These are phyloP conservation scores for Lentinula raphanica DNA, from an alignment of 768 basidiomycete species.

Conservation along the genomic window DNA sequence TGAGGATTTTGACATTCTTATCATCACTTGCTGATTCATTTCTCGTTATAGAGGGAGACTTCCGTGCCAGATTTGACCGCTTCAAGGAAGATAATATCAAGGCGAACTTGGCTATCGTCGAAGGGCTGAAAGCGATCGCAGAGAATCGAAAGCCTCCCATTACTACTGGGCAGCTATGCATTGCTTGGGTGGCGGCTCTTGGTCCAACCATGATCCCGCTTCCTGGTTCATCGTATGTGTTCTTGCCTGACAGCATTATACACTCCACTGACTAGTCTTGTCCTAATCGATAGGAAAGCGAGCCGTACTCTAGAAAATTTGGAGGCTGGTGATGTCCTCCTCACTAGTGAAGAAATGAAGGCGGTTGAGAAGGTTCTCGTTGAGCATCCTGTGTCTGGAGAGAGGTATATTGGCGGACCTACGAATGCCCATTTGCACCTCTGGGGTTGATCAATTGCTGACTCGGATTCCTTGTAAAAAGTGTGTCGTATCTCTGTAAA, in stretches of 20 bases:
- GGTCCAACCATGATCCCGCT: constrained; percentile 44
- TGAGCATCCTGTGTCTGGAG: constrained; percentile 3
- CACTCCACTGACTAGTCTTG: background rate
- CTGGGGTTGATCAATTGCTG: constrained; percentile 2
- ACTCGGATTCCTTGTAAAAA: too few relatives aligned
- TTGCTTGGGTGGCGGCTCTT: constrained; percentile 38
- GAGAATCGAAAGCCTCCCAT: constrained; percentile 29
- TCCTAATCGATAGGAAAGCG: constrained; percentile 8
- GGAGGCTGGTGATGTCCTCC: constrained; percentile 27
- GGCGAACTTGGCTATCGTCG: constrained; percentile 40
- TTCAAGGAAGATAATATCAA: constrained; percentile 43
- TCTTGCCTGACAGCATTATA: too few relatives aligned
- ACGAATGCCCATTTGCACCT: background rate
- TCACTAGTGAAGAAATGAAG: constrained; percentile 1
- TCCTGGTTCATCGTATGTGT: constrained; percentile 33
- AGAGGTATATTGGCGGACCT: constrained; percentile 1
- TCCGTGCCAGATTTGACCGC: constrained; percentile 32
- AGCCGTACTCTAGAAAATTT: constrained; percentile 41
- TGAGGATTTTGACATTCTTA: background rate
- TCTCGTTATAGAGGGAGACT: constrained; percentile 37
- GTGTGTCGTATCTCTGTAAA: too few relatives aligned
- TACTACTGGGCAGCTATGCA: constrained; percentile 36
- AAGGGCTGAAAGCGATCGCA: constrained; percentile 34
- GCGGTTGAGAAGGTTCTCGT: background rate
- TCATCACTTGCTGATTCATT: background rate